These are phyloP conservation scores for Scorias spongiosa DNA, from an alignment of 2,329 filamentous ascomycete species.

Conservation along the genomic window DNA sequence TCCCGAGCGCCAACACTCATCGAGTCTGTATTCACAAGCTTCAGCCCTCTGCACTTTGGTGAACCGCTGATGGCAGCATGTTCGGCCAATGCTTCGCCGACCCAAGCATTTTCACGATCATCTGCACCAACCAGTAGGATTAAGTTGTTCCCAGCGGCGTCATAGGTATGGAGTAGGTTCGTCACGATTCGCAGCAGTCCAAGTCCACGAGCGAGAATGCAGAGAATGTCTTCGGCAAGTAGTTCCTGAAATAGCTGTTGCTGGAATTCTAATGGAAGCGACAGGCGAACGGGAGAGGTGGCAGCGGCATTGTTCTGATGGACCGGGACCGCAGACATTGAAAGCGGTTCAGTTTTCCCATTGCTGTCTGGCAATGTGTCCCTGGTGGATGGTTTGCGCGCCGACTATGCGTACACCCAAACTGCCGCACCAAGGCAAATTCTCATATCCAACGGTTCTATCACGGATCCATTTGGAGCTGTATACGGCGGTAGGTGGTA, in stretches of 20 bases:
- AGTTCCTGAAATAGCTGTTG: constrained; percentile 88
- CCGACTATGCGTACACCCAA: too few species aligned
- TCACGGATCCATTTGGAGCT: too few species aligned
- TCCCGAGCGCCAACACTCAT: constrained; percentile 76
- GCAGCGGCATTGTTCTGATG: not conserved
- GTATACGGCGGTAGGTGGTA: too few species aligned
- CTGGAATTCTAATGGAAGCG: constrained; percentile 75
- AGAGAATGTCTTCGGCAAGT: constrained; percentile 79
- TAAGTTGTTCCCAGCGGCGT: constrained; percentile 86
- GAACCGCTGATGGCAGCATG: constrained; percentile 82
- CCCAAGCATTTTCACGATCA: constrained; percentile 89
- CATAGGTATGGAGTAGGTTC: constrained; percentile 94
- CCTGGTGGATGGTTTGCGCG: too few species aligned
- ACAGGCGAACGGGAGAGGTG: constrained; percentile 55
- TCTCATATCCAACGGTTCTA: too few species aligned
- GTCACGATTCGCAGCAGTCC: constrained; percentile 83
- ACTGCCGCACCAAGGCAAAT: too few species aligned
- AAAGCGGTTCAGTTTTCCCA: not conserved
- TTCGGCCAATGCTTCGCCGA: constrained; percentile 88
- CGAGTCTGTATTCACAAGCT: constrained; percentile 84
- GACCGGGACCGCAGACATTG: not conserved
- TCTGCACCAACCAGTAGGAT: constrained; percentile 80
- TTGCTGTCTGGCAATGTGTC: too few species aligned
- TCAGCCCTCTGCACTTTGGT: constrained; percentile 68
- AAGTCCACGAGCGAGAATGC: constrained; percentile 79